These are phyloP conservation scores for Didymella arachidicola DNA, from an alignment of 2,329 filamentous ascomycete species.

Conservation along the genomic window DNA sequence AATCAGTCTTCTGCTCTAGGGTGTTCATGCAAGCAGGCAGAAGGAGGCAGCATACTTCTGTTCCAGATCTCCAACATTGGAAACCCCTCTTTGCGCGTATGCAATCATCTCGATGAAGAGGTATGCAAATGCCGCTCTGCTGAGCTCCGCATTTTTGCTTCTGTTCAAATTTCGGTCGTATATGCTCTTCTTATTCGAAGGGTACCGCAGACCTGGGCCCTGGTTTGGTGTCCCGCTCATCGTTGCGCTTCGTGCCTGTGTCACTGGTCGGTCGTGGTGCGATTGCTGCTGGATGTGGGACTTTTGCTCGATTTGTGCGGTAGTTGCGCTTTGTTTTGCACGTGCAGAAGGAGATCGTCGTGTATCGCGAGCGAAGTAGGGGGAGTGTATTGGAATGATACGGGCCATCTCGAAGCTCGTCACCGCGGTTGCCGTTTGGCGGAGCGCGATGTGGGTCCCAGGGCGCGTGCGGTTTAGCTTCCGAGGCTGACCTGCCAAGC, in stretches of 20 bases:
- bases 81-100: constrained; percentile 90
- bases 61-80: constrained; percentile 92
- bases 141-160: constrained; percentile 85
- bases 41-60: constrained; percentile 67
- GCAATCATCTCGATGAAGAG: constrained; percentile 96
- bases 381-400: constrained; percentile 31
- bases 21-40: background rate
- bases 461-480: constrained; percentile 28
- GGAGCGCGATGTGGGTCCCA: constrained; percentile 31
- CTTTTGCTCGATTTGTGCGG: constrained; percentile 15
- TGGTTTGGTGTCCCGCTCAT: constrained; percentile 39
- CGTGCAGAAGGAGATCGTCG: constrained; percentile 15
- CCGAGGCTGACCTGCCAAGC: constrained; percentile 20
- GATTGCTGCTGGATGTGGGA: constrained; percentile 17
- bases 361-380: constrained; percentile 22
- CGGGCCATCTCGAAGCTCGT: constrained; percentile 31
- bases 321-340: constrained; percentile 11
- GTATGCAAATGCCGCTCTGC: constrained; percentile 93
- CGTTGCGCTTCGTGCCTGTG: constrained; percentile 26
- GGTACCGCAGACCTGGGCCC: constrained; percentile 75
- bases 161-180: constrained; percentile 96
- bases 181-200: constrained; percentile 94
- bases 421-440: constrained; percentile 22
- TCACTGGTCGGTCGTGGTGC: constrained; percentile 8
- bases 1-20: constrained; percentile 1